Evolutionary conservation across 2,329 filamentous ascomycete genomes (phyloP).

Genomic region (Exophiala spinifera): DNA sequence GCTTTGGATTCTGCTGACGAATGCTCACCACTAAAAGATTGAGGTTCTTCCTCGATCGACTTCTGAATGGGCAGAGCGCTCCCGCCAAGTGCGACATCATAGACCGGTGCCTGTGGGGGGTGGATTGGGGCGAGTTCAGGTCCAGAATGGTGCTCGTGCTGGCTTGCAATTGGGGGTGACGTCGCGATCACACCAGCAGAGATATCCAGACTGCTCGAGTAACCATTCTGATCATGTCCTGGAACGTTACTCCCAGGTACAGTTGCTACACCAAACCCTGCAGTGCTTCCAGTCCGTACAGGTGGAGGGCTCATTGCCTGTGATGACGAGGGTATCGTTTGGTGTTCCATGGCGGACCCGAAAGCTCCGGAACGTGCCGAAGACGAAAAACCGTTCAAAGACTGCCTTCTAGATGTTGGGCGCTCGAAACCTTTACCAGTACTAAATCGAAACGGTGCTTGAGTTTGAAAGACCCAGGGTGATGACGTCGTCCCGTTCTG

Average conservation of each 20-base stretch:
- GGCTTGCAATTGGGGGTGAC: neutral
- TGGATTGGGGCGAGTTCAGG: neutral
- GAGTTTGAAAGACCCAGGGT: constrained; percentile 1
- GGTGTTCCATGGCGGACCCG: neutral
- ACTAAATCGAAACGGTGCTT: neutral
- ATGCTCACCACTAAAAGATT: constrained; percentile 15
- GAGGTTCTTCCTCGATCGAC: constrained; percentile 29
- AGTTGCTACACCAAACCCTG: neutral
- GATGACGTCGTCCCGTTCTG: neutral
- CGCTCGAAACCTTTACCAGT: neutral
- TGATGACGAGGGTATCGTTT: neutral
- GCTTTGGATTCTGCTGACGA: constrained; percentile 24
- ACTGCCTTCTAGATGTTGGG: neutral
- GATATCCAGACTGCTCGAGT: constrained; percentile 1
- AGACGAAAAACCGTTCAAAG: neutral
- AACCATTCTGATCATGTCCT: neutral
- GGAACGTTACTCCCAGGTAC: neutral
- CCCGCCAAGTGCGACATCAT: constrained; percentile 10
- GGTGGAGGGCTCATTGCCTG: neutral
- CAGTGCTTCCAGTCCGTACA: neutral
- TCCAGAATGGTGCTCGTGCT: neutral
- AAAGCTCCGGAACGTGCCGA: neutral
- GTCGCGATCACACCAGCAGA: neutral
- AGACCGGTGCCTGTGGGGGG: neutral
- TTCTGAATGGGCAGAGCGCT: constrained; percentile 26